A percentile compares a stretch with the other conserved stretches of the same genome.
These are phyloP conservation scores for Cercospora canescens DNA, from an alignment of 2,329 filamentous ascomycete genomes.

Conservation along the genomic window DNA sequence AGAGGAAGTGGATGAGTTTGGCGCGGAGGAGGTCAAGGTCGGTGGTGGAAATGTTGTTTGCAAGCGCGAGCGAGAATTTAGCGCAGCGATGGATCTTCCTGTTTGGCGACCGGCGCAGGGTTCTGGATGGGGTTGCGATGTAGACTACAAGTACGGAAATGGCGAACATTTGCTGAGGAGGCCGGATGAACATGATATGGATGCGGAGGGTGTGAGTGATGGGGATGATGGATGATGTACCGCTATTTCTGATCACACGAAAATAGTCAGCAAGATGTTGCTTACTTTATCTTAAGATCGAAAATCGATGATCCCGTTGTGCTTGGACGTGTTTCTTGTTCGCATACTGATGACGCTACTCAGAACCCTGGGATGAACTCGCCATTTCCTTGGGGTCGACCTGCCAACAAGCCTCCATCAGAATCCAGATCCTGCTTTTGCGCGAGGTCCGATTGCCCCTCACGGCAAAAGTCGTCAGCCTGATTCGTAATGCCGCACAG, in stretches of 20 bases:
- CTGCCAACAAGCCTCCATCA: not conserved
- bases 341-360: too few relatives aligned
- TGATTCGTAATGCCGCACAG: constrained; percentile 16
- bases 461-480: constrained; percentile 9
- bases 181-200: not conserved
- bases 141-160: too few relatives aligned
- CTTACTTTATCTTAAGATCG: too few relatives aligned
- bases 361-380: too few relatives aligned
- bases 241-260: too few relatives aligned
- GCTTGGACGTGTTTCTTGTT: too few relatives aligned
- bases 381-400: too few relatives aligned
- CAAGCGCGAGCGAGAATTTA: not conserved
- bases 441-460: not conserved
- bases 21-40: not conserved
- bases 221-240: not conserved
- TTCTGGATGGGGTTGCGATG: too few relatives aligned
- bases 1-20: not conserved
- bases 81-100: too few relatives aligned
- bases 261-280: too few relatives aligned
- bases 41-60: not conserved
- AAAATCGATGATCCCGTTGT: too few relatives aligned
- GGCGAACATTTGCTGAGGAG: not conserved
- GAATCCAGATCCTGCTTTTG: not conserved
- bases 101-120: too few relatives aligned
- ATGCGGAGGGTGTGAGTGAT: not conserved